These are phyloP conservation scores for Boletales sp. DNA, from an alignment of 768 basidiomycete species.

Conservation along the genomic window DNA sequence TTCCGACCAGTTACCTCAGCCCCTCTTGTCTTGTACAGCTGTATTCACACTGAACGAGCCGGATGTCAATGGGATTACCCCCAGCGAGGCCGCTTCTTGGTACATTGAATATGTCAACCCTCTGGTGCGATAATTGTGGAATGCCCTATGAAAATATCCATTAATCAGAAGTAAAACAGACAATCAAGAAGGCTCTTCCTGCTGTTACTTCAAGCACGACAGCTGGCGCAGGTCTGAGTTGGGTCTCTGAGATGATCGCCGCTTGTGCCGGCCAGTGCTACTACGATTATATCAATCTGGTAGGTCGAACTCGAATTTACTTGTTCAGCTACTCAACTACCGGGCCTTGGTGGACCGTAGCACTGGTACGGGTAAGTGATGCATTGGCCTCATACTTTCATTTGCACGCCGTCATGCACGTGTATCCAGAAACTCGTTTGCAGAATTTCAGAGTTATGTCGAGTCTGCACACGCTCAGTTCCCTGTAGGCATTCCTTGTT, in stretches of 20 bases:
- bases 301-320: constrained; percentile 3
- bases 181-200: constrained; percentile 31
- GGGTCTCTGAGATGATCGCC: constrained; percentile 33
- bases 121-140: constrained; percentile 20
- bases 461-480: constrained; percentile 26
- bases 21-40: constrained; percentile 8
- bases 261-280: constrained; percentile 24
- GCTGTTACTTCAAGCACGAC: constrained; percentile 31
- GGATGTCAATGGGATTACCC: constrained; percentile 29
- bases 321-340: not conserved
- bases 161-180: not conserved
- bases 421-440: constrained; percentile 19
- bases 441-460: constrained; percentile 28
- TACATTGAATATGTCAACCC: constrained; percentile 36
- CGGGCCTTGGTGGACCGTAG: not conserved
- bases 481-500: constrained; percentile 17
- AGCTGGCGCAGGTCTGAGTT: constrained; percentile 33
- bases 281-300: constrained; percentile 36
- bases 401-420: not conserved
- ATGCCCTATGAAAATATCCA: not conserved
- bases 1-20: not conserved
- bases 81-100: constrained; percentile 33
- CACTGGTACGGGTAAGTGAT: constrained; percentile 30
- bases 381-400: not conserved
- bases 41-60: constrained; percentile 38